Conservation (phyloP, 192 early-diverging fungal species). For the Coemansia sp. region DNA sequence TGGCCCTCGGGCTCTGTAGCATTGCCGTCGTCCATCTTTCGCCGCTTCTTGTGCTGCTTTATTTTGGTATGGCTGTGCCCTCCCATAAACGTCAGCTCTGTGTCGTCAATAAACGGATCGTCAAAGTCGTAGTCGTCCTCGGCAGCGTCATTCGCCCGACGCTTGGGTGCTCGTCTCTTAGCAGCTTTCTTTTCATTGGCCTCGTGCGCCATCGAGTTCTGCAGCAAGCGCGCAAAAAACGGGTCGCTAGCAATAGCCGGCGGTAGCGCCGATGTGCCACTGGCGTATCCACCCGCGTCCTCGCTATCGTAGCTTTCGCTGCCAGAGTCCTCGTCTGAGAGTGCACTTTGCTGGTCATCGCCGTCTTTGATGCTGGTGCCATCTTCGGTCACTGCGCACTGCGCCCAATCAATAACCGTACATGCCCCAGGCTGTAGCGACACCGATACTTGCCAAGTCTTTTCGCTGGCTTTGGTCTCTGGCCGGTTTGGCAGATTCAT, state of each 20-base stretch:
- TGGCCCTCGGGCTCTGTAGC: slow-evolving; percentile 38
- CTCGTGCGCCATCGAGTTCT: slow-evolving; percentile 44
- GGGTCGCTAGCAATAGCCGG: slow-evolving; percentile 54
- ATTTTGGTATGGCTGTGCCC: slow-evolving; percentile 33
- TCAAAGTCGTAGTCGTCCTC: slow-evolving; percentile 53
- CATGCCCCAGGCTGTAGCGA: slow-evolving; percentile 44
- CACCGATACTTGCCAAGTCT: slow-evolving; percentile 32
- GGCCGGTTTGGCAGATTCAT: slow-evolving; percentile 40
- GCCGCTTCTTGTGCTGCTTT: slow-evolving; percentile 46
- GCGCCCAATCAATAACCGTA: slow-evolving; percentile 45
- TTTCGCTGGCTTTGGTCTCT: slow-evolving; percentile 21
- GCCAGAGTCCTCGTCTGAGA: slow-evolving; percentile 17
- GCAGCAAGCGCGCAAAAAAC: slow-evolving; percentile 47
- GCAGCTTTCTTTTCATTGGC: slow-evolving; percentile 18
- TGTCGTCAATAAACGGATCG: slow-evolving; percentile 57
- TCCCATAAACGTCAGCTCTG: slow-evolving; percentile 51
- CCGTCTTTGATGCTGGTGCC: slow-evolving; percentile 1
- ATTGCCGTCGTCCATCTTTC: slow-evolving; percentile 42
- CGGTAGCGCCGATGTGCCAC: slow-evolving; percentile 40
- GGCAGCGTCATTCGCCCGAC: slow-evolving; percentile 24
- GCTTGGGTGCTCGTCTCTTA: slow-evolving; percentile 23
- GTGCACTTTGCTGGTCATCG: neutral
- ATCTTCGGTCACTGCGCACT: slow-evolving; percentile 17
- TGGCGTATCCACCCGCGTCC: slow-evolving; percentile 27
- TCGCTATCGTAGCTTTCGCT: slow-evolving; percentile 30